A percentile compares a stretch with the other conserved stretches of the same genome.
Conservation (phyloP, 345 rosid species). For the Citrus cavaleriei region DNA sequence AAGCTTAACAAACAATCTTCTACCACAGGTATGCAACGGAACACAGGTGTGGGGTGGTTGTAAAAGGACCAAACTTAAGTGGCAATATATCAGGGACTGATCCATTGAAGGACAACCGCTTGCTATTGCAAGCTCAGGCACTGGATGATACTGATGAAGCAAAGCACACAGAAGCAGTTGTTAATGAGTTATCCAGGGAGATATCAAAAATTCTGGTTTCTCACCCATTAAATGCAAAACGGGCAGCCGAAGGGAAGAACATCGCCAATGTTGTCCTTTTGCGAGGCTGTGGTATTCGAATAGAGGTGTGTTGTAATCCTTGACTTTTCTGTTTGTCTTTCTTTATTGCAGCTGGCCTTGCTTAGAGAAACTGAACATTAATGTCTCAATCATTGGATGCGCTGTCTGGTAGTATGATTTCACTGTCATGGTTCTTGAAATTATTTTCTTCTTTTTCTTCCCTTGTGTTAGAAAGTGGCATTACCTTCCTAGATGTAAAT, state of each 20-base stretch:
- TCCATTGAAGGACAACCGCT: constrained; percentile 84
- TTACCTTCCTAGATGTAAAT: not conserved
- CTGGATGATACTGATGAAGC: constrained; percentile 88
- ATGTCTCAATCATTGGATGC: not conserved
- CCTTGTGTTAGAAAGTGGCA: not conserved
- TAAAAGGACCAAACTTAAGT: constrained; percentile 83
- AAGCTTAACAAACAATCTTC: not conserved
- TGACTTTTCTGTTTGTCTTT: not conserved
- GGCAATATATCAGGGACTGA: constrained; percentile 98
- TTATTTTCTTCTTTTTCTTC: not conserved
- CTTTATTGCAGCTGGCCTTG: not conserved
- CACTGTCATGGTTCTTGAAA: not conserved
- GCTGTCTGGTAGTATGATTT: not conserved
- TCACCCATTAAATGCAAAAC: constrained; percentile 71
- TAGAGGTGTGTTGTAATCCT: constrained; percentile 53
- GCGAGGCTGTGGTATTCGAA: constrained; percentile 94
- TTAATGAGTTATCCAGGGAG: constrained; percentile 83
- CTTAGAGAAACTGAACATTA: not conserved
- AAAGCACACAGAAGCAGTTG: constrained; percentile 72
- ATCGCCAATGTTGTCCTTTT: constrained; percentile 84
- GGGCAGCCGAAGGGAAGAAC: constrained; percentile 73
- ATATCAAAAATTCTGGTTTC: constrained; percentile 64
- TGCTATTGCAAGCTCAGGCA: constrained; percentile 72
- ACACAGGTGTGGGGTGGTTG: constrained; percentile 97
- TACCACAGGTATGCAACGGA: constrained; percentile 85